These are phyloP conservation scores for Trichoderma guizhouense DNA, from an alignment of 2,329 filamentous ascomycete species.

Conservation along the genomic window DNA sequence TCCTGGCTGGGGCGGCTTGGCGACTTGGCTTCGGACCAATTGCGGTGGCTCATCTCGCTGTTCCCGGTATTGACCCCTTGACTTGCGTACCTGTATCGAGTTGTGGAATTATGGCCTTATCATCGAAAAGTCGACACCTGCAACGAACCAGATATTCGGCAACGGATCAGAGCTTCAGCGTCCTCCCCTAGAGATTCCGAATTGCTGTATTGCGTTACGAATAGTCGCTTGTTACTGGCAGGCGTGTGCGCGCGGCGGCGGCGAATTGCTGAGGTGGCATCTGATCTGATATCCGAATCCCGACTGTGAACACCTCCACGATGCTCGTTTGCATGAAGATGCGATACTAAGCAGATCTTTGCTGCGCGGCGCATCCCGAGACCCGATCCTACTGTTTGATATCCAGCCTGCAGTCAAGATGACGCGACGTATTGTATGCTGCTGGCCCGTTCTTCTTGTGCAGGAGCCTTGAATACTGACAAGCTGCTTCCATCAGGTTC, in stretches of 20 bases:
- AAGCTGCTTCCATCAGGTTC: constrained; percentile 41
- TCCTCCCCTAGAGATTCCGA: background rate
- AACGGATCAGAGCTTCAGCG: background rate
- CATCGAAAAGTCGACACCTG: background rate
- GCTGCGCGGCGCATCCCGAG: constrained; percentile 6
- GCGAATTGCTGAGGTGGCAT: background rate
- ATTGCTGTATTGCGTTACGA: background rate
- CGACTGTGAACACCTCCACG: background rate
- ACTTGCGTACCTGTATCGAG: background rate
- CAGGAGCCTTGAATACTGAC: background rate
- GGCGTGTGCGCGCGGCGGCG: background rate
- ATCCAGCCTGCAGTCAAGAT: constrained; percentile 24
- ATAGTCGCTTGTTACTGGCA: background rate
- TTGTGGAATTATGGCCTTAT: constrained; percentile 1
- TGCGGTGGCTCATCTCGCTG: background rate
- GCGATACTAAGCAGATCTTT: constrained; percentile 15
- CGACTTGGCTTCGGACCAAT: constrained; percentile 8
- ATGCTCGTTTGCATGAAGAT: constrained; percentile 10
- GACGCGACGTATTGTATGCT: constrained; percentile 38
- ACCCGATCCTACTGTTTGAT: background rate
- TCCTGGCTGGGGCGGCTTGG: background rate
- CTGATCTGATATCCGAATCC: background rate
- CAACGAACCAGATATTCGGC: background rate
- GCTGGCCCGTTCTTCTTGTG: background rate
- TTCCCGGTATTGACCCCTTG: constrained; percentile 12